These are phyloP conservation scores for Penicillium polonicum DNA, from an alignment of 2,329 filamentous ascomycete genomes.

Conservation along the genomic window DNA sequence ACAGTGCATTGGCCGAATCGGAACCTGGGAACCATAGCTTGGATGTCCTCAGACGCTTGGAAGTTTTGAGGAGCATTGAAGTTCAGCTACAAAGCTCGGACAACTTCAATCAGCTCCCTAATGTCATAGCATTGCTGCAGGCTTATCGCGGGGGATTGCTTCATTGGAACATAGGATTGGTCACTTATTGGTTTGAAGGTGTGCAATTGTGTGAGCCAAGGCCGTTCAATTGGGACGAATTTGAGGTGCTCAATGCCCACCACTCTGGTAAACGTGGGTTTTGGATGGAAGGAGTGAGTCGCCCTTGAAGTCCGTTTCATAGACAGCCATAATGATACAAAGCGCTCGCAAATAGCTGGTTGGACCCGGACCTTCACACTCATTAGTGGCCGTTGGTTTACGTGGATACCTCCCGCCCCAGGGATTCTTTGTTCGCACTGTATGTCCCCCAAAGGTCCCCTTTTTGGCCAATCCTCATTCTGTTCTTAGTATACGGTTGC, in stretches of 20 bases:
- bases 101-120: constrained; percentile 1
- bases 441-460: background rate
- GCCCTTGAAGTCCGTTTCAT: background rate
- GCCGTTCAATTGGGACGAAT: constrained; percentile 8
- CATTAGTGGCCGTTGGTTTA: background rate
- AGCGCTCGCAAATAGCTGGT: background rate
- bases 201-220: constrained; percentile 6
- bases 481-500: background rate
- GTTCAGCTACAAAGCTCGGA: background rate
- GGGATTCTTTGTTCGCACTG: background rate
- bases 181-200: constrained; percentile 10
- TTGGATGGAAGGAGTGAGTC: constrained; percentile 7
- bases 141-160: constrained; percentile 1
- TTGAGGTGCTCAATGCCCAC: background rate
- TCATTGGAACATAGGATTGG: background rate
- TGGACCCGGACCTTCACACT: background rate
- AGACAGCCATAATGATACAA: background rate
- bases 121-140: background rate
- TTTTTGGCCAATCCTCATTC: background rate
- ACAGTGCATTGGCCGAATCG: background rate
- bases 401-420: background rate
- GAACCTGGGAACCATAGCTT: background rate
- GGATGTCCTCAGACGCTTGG: background rate
- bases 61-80: background rate
- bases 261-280: background rate